These are phyloP conservation scores for Persicaria maculosa DNA, from an alignment of 148 eudicot genomes.

Conservation along the genomic window DNA sequence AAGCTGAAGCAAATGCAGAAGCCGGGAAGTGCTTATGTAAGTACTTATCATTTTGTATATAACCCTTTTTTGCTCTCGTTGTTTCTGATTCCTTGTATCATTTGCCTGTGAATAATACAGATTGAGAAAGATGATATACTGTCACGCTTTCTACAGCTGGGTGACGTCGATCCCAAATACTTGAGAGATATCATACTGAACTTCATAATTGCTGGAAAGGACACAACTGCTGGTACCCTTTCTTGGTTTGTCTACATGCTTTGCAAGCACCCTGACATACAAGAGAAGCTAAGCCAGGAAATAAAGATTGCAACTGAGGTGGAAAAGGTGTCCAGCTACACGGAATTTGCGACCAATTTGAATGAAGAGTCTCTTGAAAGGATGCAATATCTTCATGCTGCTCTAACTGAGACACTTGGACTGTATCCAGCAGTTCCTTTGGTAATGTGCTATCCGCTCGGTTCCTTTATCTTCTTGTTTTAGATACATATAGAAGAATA, in stretches of 20 bases:
- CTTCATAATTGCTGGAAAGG: constrained; percentile 84
- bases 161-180: constrained; percentile 43
- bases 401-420: constrained; percentile 70
- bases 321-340: constrained; percentile 21
- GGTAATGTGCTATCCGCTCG: constrained; percentile 28
- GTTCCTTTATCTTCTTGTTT: background rate
- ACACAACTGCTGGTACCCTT: constrained; percentile 67
- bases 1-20: constrained; percentile 24
- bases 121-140: constrained; percentile 46
- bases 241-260: constrained; percentile 74
- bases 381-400: constrained; percentile 79
- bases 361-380: constrained; percentile 34
- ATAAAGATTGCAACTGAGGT: constrained; percentile 23
- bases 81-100: background rate
- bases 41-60: background rate
- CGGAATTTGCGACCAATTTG: no score
- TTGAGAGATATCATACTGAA: constrained; percentile 67
- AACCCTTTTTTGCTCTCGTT: background rate
- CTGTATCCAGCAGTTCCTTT: constrained; percentile 76
- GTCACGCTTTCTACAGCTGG: constrained; percentile 49
- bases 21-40: background rate
- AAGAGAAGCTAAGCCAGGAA: constrained; percentile 54
- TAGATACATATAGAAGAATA: no score
- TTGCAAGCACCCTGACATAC: constrained; percentile 54
- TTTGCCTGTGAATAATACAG: background rate